Conservation (phyloP, 805 yeast species). For the Aciculoconidium aculeatum region DNA sequence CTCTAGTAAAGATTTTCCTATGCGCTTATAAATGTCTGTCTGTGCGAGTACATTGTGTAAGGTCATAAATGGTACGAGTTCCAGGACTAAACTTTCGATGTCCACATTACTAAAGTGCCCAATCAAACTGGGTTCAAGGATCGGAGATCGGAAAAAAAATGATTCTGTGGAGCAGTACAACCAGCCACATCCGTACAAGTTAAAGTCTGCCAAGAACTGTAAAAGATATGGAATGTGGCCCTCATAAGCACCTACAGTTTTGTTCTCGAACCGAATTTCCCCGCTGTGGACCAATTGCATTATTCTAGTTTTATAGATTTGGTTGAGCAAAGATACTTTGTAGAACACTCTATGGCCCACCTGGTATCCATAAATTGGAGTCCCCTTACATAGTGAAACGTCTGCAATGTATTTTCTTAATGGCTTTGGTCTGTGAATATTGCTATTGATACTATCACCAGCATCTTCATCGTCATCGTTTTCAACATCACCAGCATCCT, state of each 20-base stretch:
- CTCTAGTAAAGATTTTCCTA: slow-evolving; percentile 63
- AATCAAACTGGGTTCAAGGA: slow-evolving; percentile 17
- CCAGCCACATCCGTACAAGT: slow-evolving; percentile 83
- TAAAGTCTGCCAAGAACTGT: slow-evolving; percentile 80
- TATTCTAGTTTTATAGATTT: slow-evolving; percentile 51
- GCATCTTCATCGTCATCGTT: slow-evolving; percentile 4
- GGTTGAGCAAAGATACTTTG: slow-evolving; percentile 64
- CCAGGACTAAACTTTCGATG: slow-evolving; percentile 12
- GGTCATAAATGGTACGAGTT: slow-evolving; percentile 12
- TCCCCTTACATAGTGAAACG: slow-evolving; percentile 61
- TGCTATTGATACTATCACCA: too few species aligned
- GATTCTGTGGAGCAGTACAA: slow-evolving; percentile 31
- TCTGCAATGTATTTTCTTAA: slow-evolving; percentile 46
- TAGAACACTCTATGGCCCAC: slow-evolving; percentile 58
- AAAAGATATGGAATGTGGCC: slow-evolving; percentile 71
- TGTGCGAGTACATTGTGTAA: slow-evolving; percentile 26
- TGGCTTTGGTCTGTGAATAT: slow-evolving; percentile 1
- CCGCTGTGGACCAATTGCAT: slow-evolving; percentile 37
- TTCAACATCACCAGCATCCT: too few species aligned
- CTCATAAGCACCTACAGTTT: slow-evolving; percentile 43
- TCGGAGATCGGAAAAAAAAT: slow-evolving; percentile 54
- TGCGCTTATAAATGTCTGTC: slow-evolving; percentile 35
- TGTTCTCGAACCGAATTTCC: slow-evolving; percentile 3
- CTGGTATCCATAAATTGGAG: slow-evolving; percentile 81
- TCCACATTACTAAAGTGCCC: slow-evolving; percentile 2